A percentile compares a stretch with the other conserved stretches of the same genome.
Evolutionary conservation across 495 filamentous ascomycete species (phyloP).

Genomic region (Cercophora samala): DNA sequence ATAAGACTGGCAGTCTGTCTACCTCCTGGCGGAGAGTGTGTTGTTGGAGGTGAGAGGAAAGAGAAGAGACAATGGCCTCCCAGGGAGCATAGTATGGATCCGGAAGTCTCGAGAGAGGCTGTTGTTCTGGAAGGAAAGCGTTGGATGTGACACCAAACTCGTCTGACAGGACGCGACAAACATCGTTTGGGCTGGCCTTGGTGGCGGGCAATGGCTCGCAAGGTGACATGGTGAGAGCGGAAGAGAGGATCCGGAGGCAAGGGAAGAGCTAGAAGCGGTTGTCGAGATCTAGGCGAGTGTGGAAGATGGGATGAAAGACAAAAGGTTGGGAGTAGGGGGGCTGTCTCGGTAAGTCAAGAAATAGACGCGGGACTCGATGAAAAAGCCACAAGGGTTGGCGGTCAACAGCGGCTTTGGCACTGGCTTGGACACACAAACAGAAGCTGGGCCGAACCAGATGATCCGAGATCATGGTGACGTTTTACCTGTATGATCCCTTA

Average conservation of each 20-base stretch:
- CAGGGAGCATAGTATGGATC: slow-evolving; percentile 77
- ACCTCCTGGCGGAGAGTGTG: slow-evolving; percentile 64
- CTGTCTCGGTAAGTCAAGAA: background rate
- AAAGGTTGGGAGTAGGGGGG: background rate
- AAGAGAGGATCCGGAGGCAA: background rate
- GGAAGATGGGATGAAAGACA: background rate
- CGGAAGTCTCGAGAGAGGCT: slow-evolving; percentile 64
- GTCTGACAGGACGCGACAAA: slow-evolving; percentile 1
- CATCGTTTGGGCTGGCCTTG: background rate
- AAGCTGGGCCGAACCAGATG: background rate
- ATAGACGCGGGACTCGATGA: background rate
- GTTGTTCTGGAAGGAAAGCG: slow-evolving; percentile 74
- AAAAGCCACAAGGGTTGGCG: background rate
- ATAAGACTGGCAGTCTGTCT: slow-evolving; percentile 66
- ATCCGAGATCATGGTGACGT: slow-evolving; percentile 8
- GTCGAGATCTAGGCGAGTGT: background rate
- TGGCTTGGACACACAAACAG: background rate
- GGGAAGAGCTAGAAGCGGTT: background rate
- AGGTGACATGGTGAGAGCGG: slow-evolving; percentile 21
- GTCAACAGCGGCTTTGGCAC: slow-evolving; percentile 4
- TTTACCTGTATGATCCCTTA: background rate
- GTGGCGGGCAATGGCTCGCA: slow-evolving; percentile 12
- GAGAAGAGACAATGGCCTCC: slow-evolving; percentile 66
- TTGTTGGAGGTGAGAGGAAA: slow-evolving; percentile 64
- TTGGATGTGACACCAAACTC: slow-evolving; percentile 37